Evolutionary conservation across 768 basidiomycete genomes (phyloP).

Genomic region (Nevesoporus exiguus): DNA sequence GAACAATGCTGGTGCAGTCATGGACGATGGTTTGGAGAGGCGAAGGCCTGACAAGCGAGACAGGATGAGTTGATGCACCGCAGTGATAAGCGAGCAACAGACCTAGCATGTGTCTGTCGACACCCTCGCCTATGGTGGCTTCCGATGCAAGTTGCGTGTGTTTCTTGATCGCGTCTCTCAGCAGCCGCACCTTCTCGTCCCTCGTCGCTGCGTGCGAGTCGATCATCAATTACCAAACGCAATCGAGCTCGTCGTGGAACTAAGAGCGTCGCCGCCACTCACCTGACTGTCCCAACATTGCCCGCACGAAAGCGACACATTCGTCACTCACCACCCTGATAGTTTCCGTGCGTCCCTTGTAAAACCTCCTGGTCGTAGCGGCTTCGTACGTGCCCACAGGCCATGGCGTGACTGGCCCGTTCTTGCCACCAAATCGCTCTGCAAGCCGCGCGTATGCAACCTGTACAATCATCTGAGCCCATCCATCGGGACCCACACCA

Average conservation of each 20-base stretch:
- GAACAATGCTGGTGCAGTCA: slow-evolving; percentile 67
- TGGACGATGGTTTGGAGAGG: slow-evolving; percentile 58
- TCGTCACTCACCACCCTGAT: slow-evolving; percentile 80
- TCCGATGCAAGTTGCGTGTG: slow-evolving; percentile 65
- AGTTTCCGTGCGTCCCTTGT: slow-evolving; percentile 91
- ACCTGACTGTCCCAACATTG: slow-evolving; percentile 59
- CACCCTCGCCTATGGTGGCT: slow-evolving; percentile 65
- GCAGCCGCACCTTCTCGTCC: slow-evolving; percentile 48
- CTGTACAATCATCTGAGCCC: slow-evolving; percentile 92
- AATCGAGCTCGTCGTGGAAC: neutral
- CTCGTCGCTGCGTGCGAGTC: slow-evolving; percentile 21
- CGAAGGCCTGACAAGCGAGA: slow-evolving; percentile 53
- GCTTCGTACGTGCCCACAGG: slow-evolving; percentile 90
- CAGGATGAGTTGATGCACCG: neutral
- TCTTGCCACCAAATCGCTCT: slow-evolving; percentile 25
- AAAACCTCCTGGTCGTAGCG: slow-evolving; percentile 84
- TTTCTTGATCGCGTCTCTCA: slow-evolving; percentile 57
- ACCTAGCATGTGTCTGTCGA: slow-evolving; percentile 90
- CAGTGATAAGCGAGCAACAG: slow-evolving; percentile 15
- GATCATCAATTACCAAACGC: neutral
- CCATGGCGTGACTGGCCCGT: slow-evolving; percentile 34
- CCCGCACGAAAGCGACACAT: slow-evolving; percentile 70
- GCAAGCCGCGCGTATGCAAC: slow-evolving; percentile 79
- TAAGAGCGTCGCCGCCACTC: slow-evolving; percentile 6
- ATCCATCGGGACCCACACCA: slow-evolving; percentile 89